A percentile compares a stretch with the other conserved stretches of the same genome.
These are phyloP conservation scores for Acer yangbiense DNA, from an alignment of 345 rosid genomes.

Conservation along the genomic window DNA sequence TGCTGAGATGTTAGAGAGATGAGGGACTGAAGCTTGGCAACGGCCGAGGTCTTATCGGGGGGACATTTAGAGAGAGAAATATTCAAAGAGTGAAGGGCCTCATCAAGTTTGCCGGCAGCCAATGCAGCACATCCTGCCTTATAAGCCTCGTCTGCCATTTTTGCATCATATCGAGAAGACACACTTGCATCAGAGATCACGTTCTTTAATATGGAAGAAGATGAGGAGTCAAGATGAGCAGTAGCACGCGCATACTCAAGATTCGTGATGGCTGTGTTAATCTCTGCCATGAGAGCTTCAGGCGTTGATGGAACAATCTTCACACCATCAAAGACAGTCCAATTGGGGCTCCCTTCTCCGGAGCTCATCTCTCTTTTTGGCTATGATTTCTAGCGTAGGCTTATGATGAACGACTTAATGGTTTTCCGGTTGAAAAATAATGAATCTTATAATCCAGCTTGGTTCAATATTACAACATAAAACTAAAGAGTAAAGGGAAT, in stretches of 20 bases:
- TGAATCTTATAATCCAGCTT: neutral
- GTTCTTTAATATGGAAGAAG: slow-evolving; percentile 27
- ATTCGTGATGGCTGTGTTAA: slow-evolving; percentile 50
- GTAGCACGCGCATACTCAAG: slow-evolving; percentile 56
- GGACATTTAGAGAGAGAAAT: slow-evolving; percentile 46
- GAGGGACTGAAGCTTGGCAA: slow-evolving; percentile 61
- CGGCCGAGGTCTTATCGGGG: slow-evolving; percentile 48
- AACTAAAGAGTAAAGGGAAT: neutral
- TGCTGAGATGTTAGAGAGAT: slow-evolving; percentile 38
- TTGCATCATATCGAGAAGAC: slow-evolving; percentile 42
- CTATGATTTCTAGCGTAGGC: neutral
- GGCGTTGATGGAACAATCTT: slow-evolving; percentile 50
- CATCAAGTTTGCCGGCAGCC: slow-evolving; percentile 69
- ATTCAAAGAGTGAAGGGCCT: slow-evolving; percentile 62
- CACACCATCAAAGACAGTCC: slow-evolving; percentile 56
- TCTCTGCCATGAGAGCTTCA: slow-evolving; percentile 66
- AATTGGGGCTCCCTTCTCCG: slow-evolving; percentile 30
- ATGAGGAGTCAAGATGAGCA: slow-evolving; percentile 40
- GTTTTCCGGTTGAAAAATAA: neutral
- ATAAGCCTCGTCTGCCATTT: slow-evolving; percentile 63
- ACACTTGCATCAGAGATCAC: slow-evolving; percentile 17
- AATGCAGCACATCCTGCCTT: slow-evolving; percentile 66
- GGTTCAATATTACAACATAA: neutral
- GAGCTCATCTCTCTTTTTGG: slow-evolving; percentile 43
- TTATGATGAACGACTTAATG: neutral